Conservation (phyloP, 352 stramenopile species). For the Globisporangium perplexum region DNA sequence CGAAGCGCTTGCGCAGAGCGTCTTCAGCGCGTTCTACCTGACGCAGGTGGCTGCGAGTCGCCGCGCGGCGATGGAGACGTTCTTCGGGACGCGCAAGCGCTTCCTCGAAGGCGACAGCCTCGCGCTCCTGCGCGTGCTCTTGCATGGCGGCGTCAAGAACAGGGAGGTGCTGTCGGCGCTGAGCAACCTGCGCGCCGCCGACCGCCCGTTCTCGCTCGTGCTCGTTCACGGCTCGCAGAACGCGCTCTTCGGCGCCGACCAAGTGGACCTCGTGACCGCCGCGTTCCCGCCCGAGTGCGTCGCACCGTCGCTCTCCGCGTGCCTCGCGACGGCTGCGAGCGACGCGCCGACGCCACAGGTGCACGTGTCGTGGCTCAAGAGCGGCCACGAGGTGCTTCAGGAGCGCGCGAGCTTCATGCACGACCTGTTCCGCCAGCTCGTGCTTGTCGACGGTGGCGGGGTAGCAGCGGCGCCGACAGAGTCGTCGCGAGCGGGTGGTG, state of each 20-base stretch:
- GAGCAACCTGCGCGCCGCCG: constrained; percentile 21
- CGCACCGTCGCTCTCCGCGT: constrained; percentile 4
- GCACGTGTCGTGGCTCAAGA: constrained; percentile 70
- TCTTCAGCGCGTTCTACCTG: constrained; percentile 67
- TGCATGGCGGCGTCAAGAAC: constrained; percentile 48
- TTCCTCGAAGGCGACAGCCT: constrained; percentile 37
- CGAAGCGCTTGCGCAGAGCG: constrained; percentile 29
- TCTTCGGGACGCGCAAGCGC: constrained; percentile 36
- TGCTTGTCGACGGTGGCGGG: constrained; percentile 3
- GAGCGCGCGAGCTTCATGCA: constrained; percentile 50
- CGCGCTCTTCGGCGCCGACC: constrained; percentile 26
- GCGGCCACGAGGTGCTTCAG: constrained; percentile 65
- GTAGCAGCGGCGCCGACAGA: neutral
- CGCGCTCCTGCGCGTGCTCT: constrained; percentile 26
- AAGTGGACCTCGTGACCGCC: constrained; percentile 20
- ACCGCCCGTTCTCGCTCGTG: constrained; percentile 38
- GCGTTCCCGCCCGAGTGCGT: constrained; percentile 14
- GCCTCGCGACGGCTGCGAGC: constrained; percentile 9
- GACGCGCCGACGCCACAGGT: constrained; percentile 12
- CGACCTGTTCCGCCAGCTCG: constrained; percentile 45
- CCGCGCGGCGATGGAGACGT: constrained; percentile 32
- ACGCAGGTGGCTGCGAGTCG: constrained; percentile 42
- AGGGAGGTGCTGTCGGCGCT: constrained; percentile 18
- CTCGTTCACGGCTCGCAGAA: constrained; percentile 60
- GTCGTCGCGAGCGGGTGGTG: neutral